Evolutionary conservation across 2,329 filamentous ascomycete genomes (phyloP).

Genomic region (Cadophora malorum): DNA sequence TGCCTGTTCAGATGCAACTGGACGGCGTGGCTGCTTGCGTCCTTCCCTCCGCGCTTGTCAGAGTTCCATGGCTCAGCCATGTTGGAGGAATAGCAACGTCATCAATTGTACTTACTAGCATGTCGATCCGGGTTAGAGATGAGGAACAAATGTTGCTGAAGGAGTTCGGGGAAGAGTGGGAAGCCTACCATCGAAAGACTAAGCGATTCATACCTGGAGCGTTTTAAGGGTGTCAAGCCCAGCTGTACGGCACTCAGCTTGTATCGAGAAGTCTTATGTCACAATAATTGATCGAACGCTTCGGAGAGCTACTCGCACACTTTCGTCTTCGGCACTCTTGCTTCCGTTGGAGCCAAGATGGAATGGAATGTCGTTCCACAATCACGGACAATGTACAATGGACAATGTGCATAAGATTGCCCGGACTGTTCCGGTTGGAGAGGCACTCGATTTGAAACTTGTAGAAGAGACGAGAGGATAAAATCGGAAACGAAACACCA

Average conservation of each 20-base stretch:
- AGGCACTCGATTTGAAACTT: too few relatives aligned
- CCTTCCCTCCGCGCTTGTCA: constrained; percentile 40
- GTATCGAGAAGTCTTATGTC: not conserved
- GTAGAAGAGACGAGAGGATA: too few relatives aligned
- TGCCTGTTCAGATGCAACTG: constrained; percentile 42
- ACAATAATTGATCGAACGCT: not conserved
- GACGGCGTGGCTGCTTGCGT: constrained; percentile 51
- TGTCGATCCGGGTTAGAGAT: constrained; percentile 49
- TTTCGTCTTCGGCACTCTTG: too few relatives aligned
- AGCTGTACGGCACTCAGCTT: not conserved
- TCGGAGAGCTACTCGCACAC: too few relatives aligned
- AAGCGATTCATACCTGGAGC: constrained; percentile 54
- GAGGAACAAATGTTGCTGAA: constrained; percentile 58
- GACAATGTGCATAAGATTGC: too few relatives aligned
- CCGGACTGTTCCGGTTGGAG: too few relatives aligned
- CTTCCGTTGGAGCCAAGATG: too few relatives aligned
- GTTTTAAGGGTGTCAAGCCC: constrained; percentile 40
- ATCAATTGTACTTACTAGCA: not conserved
- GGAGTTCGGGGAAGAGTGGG: constrained; percentile 52
- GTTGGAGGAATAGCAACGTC: constrained; percentile 22
- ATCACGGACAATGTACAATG: too few relatives aligned
- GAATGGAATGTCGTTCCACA: too few relatives aligned
- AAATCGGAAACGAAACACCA: too few relatives aligned
- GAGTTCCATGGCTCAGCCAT: not conserved
- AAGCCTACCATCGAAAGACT: constrained; percentile 54